These are phyloP conservation scores for Aureococcus anophagefferens DNA, from an alignment of 108 stramenopile genomes.

Conservation along the genomic window DNA sequence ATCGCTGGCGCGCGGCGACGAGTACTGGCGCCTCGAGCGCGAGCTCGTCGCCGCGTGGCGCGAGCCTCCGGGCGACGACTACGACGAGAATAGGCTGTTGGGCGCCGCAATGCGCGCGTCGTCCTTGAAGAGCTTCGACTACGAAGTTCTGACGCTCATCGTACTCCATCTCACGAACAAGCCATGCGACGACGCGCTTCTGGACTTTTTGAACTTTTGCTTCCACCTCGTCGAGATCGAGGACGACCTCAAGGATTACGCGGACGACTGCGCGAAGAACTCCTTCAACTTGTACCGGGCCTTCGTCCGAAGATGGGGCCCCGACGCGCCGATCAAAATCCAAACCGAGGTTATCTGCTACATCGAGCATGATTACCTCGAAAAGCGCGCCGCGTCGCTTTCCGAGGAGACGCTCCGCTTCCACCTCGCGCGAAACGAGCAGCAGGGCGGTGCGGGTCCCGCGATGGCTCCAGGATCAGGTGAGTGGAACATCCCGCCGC, in stretches of 20 bases:
- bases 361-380: neutral
- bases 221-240: neutral
- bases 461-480: neutral
- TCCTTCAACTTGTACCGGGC: neutral
- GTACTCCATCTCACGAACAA: neutral
- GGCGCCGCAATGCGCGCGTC: neutral
- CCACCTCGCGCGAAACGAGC: neutral
- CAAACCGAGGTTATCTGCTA: too few relatives aligned
- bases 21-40: neutral
- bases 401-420: neutral
- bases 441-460: neutral
- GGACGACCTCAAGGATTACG: constrained; percentile 1
- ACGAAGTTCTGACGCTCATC: neutral
- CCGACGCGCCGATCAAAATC: neutral
- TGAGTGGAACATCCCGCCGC: too few relatives aligned
- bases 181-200: neutral
- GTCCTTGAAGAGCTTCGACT: neutral
- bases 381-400: neutral
- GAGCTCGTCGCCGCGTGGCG: neutral
- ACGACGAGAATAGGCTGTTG: neutral
- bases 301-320: neutral
- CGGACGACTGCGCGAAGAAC: neutral
- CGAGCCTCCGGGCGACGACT: neutral
- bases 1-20: neutral
- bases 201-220: neutral